Conservation (phyloP, 2,329 filamentous ascomycete genomes). For the Arthrinium phaeospermum region DNA sequence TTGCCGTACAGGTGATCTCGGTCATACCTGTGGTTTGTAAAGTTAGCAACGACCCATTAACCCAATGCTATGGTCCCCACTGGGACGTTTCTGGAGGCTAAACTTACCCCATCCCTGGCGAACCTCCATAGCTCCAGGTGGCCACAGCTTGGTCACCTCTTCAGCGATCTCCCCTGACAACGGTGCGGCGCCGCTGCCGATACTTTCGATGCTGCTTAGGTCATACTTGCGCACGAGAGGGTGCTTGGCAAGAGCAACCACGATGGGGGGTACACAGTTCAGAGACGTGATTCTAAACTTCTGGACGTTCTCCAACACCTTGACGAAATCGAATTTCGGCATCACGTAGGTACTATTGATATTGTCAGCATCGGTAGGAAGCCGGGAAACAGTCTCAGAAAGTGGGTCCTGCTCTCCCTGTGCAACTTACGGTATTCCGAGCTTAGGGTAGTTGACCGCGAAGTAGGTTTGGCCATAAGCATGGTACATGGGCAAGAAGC, state of each 20-base stretch:
- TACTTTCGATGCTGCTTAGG: slow-evolving; percentile 65
- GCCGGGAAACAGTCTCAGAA: background rate
- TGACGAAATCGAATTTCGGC: slow-evolving; percentile 75
- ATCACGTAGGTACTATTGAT: slow-evolving; percentile 69
- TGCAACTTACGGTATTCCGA: slow-evolving; percentile 53
- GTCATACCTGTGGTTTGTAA: slow-evolving; percentile 71
- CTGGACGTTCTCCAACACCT: slow-evolving; percentile 72
- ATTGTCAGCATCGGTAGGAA: background rate
- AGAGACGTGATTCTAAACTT: slow-evolving; percentile 72
- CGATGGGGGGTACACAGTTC: slow-evolving; percentile 74
- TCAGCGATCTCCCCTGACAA: slow-evolving; percentile 60
- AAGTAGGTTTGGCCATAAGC: slow-evolving; percentile 76
- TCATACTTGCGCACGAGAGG: slow-evolving; percentile 70
- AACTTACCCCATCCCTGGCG: slow-evolving; percentile 90
- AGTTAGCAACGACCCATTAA: no score
- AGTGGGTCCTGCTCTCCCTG: background rate
- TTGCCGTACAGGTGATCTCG: slow-evolving; percentile 74
- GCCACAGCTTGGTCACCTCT: slow-evolving; percentile 65
- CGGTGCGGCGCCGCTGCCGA: slow-evolving; percentile 74
- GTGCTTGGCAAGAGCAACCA: slow-evolving; percentile 75
- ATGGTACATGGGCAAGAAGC: slow-evolving; percentile 80
- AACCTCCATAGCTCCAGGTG: slow-evolving; percentile 40
- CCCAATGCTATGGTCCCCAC: no score
- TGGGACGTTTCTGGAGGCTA: slow-evolving; percentile 51
- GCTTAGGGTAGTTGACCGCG: slow-evolving; percentile 61